Conservation (phyloP, 1,139 yeast genomes). For the Wickerhamomyces sp. region DNA sequence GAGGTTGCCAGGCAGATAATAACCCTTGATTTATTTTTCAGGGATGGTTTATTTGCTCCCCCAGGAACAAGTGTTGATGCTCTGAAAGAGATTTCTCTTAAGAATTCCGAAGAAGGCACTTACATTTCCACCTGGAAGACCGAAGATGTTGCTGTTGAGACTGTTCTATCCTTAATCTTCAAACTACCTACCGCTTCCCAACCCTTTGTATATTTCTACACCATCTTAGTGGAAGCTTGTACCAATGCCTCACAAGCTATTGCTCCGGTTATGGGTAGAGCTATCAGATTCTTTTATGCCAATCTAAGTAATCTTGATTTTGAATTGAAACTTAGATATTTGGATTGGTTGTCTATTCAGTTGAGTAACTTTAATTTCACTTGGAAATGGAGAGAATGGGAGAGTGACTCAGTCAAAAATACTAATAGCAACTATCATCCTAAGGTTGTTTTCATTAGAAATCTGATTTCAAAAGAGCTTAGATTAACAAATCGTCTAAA, state of each 20-base stretch:
- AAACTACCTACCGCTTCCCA: slow-evolving; percentile 65
- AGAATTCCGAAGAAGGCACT: slow-evolving; percentile 28
- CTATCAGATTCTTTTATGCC: slow-evolving; percentile 77
- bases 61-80: slow-evolving; percentile 83
- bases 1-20: slow-evolving; percentile 84
- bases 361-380: slow-evolving; percentile 90
- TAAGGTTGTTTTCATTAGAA: slow-evolving; percentile 65
- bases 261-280: slow-evolving; percentile 95
- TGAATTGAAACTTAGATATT: slow-evolving; percentile 65
- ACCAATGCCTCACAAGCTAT: slow-evolving; percentile 80
- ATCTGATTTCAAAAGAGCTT: slow-evolving; percentile 78
- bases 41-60: slow-evolving; percentile 66
- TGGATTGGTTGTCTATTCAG: slow-evolving; percentile 94
- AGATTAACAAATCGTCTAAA: slow-evolving; percentile 67
- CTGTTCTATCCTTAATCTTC: slow-evolving; percentile 73
- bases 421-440: slow-evolving; percentile 55
- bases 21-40: slow-evolving; percentile 69
- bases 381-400: slow-evolving; percentile 99
- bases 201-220: slow-evolving; percentile 73
- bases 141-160: slow-evolving; percentile 86
- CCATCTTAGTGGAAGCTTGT: slow-evolving; percentile 87
- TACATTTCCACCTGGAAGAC: slow-evolving; percentile 71
- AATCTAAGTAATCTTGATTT: slow-evolving; percentile 66
- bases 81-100: slow-evolving; percentile 39
- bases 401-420: slow-evolving; percentile 42